These are phyloP conservation scores for Vitis hybrid DNA, from an alignment of 177 flowering plant species.

Conservation along the genomic window DNA sequence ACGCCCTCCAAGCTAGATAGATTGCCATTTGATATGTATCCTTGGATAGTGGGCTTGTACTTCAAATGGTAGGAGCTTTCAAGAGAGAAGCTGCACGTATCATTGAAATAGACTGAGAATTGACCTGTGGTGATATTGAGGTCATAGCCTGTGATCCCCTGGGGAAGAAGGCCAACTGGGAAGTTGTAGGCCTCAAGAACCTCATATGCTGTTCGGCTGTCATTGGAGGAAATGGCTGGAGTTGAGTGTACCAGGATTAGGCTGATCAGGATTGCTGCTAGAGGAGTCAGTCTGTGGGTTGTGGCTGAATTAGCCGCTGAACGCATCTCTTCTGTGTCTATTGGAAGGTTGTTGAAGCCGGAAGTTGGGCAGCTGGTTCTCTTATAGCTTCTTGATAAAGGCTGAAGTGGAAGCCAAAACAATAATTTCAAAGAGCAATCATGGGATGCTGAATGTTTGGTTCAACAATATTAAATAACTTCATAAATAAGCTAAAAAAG, in stretches of 20 bases:
- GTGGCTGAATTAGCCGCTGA: too few relatives aligned
- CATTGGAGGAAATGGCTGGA: neutral
- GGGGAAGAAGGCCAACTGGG: conserved; percentile 36
- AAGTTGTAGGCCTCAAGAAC: conserved; percentile 22
- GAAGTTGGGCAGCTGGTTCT: neutral
- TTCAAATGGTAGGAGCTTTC: conserved; percentile 36
- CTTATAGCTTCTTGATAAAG: neutral
- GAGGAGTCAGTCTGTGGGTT: neutral
- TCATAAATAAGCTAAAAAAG: too few relatives aligned
- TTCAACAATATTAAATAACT: too few relatives aligned
- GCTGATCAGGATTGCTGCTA: neutral
- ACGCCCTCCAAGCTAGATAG: conserved; percentile 33
- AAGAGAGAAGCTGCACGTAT: conserved; percentile 35
- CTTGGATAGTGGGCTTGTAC: conserved; percentile 36
- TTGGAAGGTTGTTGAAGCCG: too few relatives aligned
- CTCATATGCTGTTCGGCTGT: conserved; percentile 27
- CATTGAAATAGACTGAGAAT: conserved; percentile 30
- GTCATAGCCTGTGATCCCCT: conserved; percentile 29
- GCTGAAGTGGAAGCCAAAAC: too few relatives aligned
- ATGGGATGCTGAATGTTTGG: too few relatives aligned
- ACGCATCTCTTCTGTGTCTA: too few relatives aligned
- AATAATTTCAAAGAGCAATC: too few relatives aligned
- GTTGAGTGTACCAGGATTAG: neutral
- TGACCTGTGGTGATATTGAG: conserved; percentile 27
- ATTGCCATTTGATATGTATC: conserved; percentile 25